These are phyloP conservation scores for Agastache rugosa DNA, from an alignment of 257 asterid species.

Conservation along the genomic window DNA sequence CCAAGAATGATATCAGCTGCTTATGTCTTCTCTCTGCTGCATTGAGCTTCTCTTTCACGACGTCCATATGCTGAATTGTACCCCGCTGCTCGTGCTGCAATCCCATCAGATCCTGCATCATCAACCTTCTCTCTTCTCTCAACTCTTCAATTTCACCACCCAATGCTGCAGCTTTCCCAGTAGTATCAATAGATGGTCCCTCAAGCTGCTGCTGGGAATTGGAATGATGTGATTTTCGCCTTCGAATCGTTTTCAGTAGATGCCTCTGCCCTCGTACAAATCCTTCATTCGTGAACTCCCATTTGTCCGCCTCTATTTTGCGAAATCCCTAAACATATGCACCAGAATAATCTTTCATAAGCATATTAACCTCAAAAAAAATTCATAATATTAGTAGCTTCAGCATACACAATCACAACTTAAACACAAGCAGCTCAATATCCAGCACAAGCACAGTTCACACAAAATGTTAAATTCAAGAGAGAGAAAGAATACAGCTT, in stretches of 20 bases:
- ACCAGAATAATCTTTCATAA: constrained; percentile 12
- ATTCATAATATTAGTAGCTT: background rate
- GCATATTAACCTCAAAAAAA: background rate
- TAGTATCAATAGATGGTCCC: constrained; percentile 37
- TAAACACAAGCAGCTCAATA: constrained; percentile 30
- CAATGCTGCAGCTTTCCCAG: constrained; percentile 36
- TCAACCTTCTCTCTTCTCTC: constrained; percentile 57
- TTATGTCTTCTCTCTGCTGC: constrained; percentile 75
- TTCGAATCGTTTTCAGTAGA: constrained; percentile 63
- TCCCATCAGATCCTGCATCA: constrained; percentile 68
- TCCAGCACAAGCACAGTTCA: constrained; percentile 27
- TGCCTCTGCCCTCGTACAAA: constrained; percentile 66
- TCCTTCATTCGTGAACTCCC: constrained; percentile 78
- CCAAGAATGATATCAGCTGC: constrained; percentile 76
- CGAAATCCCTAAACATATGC: constrained; percentile 67
- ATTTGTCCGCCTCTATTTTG: constrained; percentile 65
- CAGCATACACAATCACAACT: background rate
- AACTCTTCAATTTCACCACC: constrained; percentile 56
- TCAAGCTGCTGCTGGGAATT: constrained; percentile 51
- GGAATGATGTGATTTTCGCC: constrained; percentile 61
- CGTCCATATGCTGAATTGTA: constrained; percentile 54
- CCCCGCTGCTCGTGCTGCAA: constrained; percentile 66
- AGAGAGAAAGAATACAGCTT: constrained; percentile 8
- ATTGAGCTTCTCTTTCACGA: constrained; percentile 61
- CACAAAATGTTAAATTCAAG: background rate